Percentiles rank a stretch among this genome's conserved stretches.
phyloP scores from a whole-genome alignment of 2,329 filamentous ascomycete genomes.

The Exophiala aquamarina region DNA sequence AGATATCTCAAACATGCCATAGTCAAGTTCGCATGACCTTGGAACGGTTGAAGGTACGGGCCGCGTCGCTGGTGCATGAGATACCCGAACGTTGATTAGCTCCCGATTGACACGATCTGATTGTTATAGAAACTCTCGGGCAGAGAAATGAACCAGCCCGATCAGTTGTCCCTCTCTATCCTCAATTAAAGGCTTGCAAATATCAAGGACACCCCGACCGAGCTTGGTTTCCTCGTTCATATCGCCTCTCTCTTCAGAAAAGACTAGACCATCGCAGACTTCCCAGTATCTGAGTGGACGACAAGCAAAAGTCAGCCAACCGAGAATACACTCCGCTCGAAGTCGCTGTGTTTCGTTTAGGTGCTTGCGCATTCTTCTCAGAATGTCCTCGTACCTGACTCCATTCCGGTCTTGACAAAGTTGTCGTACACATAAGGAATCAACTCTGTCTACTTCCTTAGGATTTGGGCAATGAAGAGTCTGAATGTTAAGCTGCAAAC shows the following conservation, averaged over 20 bases:
- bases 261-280: constrained; percentile 25
- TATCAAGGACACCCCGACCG: constrained; percentile 22
- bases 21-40: not conserved
- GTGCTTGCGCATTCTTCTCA: not conserved
- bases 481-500: constrained; percentile 23
- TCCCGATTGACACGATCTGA: not conserved
- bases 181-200: constrained; percentile 31
- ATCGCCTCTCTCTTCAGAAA: constrained; percentile 19
- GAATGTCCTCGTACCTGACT: too few relatives aligned
- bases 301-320: constrained; percentile 22
- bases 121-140: constrained; percentile 20
- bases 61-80: not conserved
- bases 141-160: constrained; percentile 27
- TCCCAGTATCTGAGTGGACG: constrained; percentile 19
- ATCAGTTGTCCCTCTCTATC: constrained; percentile 20
- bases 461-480: constrained; percentile 28
- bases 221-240: constrained; percentile 21
- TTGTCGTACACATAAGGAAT: constrained; percentile 29
- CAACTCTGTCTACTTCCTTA: constrained; percentile 25
- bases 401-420: constrained; percentile 22
- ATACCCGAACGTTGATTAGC: not conserved
- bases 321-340: constrained; percentile 15
- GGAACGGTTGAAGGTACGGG: constrained; percentile 1
- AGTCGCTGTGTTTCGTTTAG: not conserved
- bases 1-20: constrained; percentile 5